A percentile compares a stretch with the other conserved stretches of the same genome.
Conservation (phyloP, 192 early-diverging fungal genomes). For the Mycoemilia scoparia region DNA sequence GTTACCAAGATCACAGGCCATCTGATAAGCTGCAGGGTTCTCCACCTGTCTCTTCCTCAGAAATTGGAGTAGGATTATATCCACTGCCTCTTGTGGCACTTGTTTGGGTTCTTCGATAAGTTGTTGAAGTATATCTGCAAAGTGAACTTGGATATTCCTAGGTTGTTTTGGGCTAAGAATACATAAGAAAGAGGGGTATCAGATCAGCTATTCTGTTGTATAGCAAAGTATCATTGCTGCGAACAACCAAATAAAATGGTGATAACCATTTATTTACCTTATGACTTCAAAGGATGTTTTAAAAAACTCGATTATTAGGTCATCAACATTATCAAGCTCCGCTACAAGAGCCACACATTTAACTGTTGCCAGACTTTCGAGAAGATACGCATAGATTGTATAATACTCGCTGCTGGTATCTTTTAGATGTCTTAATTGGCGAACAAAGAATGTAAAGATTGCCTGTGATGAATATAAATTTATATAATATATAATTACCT, state of each 20-base stretch:
- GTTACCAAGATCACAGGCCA: constrained; percentile 71
- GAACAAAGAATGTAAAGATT: constrained; percentile 70
- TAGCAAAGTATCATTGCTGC: no score
- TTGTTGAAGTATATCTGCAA: constrained; percentile 68
- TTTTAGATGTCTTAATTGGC: constrained; percentile 47
- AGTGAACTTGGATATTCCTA: constrained; percentile 56
- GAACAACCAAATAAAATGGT: constrained; percentile 1
- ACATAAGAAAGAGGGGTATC: not conserved
- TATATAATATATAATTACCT: no score
- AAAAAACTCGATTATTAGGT: constrained; percentile 55
- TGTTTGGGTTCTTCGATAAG: constrained; percentile 52
- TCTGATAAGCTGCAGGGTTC: constrained; percentile 43
- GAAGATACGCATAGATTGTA: constrained; percentile 56
- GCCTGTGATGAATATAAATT: no score
- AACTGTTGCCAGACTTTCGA: constrained; percentile 75
- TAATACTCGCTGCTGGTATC: constrained; percentile 45
- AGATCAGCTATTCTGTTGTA: constrained; percentile 1
- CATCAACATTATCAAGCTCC: constrained; percentile 58
- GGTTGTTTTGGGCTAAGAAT: constrained; percentile 42
- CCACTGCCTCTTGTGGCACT: constrained; percentile 64
- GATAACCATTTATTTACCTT: not conserved
- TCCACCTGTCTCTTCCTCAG: constrained; percentile 46
- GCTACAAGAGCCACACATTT: constrained; percentile 65
- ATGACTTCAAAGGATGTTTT: constrained; percentile 45
- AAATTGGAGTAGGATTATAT: constrained; percentile 67